Evolutionary conservation across 1,284 basidiomycete genomes (phyloP).

Genomic region (Rhodotorula sp.): DNA sequence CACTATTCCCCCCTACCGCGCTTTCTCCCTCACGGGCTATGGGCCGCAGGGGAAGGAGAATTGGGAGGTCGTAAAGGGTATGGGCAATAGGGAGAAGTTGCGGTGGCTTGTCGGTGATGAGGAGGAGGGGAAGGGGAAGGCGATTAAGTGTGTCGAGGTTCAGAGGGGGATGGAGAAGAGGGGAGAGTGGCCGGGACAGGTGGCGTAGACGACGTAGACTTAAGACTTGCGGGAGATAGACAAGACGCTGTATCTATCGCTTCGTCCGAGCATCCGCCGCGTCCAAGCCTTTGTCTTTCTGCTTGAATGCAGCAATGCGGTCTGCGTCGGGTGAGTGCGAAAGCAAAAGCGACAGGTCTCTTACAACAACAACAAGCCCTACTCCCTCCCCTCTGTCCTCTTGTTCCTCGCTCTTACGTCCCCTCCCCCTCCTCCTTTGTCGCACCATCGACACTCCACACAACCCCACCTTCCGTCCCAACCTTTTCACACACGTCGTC

Average conservation of each 20-base stretch:
- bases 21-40: constrained; percentile 31
- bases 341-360: neutral
- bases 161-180: constrained; percentile 28
- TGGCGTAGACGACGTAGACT: neutral
- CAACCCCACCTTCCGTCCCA: constrained; percentile 24
- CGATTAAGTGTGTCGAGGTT: constrained; percentile 13
- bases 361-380: neutral
- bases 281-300: too few species aligned
- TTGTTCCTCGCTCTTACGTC: neutral
- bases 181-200: constrained; percentile 23
- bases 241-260: too few species aligned
- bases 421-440: too few species aligned
- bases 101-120: constrained; percentile 24
- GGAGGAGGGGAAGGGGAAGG: constrained; percentile 8
- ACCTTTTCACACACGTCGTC: constrained; percentile 25
- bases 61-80: constrained; percentile 16
- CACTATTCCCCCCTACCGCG: constrained; percentile 28
- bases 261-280: too few species aligned
- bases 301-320: too few species aligned
- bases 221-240: neutral
- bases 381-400: too few species aligned
- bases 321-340: too few species aligned
- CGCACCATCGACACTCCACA: constrained; percentile 2
- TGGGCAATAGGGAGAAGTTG: constrained; percentile 23
- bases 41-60: constrained; percentile 17